phyloP scores from a whole-genome alignment of 1,139 yeast genomes.

The Lodderomyces metapsilosis region DNA sequence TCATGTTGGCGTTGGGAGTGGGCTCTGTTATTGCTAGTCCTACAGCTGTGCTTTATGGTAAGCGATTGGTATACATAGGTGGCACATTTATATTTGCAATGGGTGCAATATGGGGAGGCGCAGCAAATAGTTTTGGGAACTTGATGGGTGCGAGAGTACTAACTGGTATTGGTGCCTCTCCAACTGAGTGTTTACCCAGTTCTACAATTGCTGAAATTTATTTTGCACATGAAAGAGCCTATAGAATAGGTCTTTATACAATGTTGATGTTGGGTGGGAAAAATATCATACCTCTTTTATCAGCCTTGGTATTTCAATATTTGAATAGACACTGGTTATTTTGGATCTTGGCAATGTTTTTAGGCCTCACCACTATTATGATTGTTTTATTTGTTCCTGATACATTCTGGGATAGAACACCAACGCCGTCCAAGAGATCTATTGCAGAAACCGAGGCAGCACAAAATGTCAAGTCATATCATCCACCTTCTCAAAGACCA shows the following conservation, averaged over 20 bases:
- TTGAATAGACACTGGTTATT: slow-evolving; percentile 61
- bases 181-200: slow-evolving; percentile 61
- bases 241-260: slow-evolving; percentile 61
- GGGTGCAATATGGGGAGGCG: slow-evolving; percentile 58
- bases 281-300: slow-evolving; percentile 55
- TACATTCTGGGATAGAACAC: slow-evolving; percentile 62
- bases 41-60: slow-evolving; percentile 59
- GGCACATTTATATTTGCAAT: slow-evolving; percentile 51
- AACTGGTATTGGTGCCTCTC: slow-evolving; percentile 60
- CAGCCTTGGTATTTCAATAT: slow-evolving; percentile 51
- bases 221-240: slow-evolving; percentile 66
- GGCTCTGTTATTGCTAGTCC: slow-evolving; percentile 62
- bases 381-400: slow-evolving; percentile 61
- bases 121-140: slow-evolving; percentile 46
- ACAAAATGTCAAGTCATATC: slow-evolving; percentile 31
- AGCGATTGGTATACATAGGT: slow-evolving; percentile 51
- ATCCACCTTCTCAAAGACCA: slow-evolving; percentile 30
- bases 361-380: slow-evolving; percentile 45
- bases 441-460: slow-evolving; percentile 51
- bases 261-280: slow-evolving; percentile 62
- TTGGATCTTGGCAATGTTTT: slow-evolving; percentile 56
- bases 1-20: slow-evolving; percentile 57
- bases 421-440: slow-evolving; percentile 50
- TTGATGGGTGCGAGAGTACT: slow-evolving; percentile 58
- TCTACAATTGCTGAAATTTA: slow-evolving; percentile 64